A percentile compares a stretch with the other conserved stretches of the same genome.
Evolutionary conservation across 140 eudicot species (phyloP).

Genomic region (Stevia rebaudiana): DNA sequence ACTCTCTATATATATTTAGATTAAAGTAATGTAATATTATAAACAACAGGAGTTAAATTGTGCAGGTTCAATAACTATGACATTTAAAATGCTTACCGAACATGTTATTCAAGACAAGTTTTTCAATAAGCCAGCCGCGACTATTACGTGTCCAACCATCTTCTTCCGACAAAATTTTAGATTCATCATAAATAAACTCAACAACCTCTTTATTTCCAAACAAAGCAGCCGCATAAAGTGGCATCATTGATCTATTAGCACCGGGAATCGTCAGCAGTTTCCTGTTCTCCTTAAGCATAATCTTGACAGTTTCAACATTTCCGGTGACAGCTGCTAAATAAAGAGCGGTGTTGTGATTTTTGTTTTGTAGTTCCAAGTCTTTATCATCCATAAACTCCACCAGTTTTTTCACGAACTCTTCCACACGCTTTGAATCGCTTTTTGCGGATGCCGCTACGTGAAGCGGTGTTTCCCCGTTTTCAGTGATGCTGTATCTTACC

Average conservation of each 20-base stretch:
- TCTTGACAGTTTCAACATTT: constrained; percentile 16
- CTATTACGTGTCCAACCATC: not conserved
- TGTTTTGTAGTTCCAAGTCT: constrained; percentile 21
- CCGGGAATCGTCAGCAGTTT: constrained; percentile 17
- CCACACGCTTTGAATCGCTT: constrained; percentile 15
- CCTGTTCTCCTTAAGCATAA: constrained; percentile 22
- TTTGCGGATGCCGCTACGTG: constrained; percentile 40
- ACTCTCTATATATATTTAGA: no score
- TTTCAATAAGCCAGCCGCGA: constrained; percentile 11
- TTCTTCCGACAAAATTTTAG: not conserved
- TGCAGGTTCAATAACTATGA: not conserved
- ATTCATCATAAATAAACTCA: constrained; percentile 13
- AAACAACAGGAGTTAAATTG: no score
- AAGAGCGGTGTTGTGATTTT: constrained; percentile 30
- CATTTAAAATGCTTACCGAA: constrained; percentile 15
- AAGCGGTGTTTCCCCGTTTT: constrained; percentile 32
- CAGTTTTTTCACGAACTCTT: constrained; percentile 18
- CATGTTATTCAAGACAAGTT: no score
- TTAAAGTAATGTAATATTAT: no score
- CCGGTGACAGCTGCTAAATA: constrained; percentile 39
- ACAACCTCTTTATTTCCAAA: constrained; percentile 31
- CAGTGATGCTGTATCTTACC: constrained; percentile 27
- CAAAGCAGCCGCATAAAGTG: constrained; percentile 34
- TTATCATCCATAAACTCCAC: constrained; percentile 13
- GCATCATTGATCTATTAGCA: not conserved